Base-by-base conservation (phyloP, 495 filamentous ascomycete species). In the Darksidea phi region DNA sequence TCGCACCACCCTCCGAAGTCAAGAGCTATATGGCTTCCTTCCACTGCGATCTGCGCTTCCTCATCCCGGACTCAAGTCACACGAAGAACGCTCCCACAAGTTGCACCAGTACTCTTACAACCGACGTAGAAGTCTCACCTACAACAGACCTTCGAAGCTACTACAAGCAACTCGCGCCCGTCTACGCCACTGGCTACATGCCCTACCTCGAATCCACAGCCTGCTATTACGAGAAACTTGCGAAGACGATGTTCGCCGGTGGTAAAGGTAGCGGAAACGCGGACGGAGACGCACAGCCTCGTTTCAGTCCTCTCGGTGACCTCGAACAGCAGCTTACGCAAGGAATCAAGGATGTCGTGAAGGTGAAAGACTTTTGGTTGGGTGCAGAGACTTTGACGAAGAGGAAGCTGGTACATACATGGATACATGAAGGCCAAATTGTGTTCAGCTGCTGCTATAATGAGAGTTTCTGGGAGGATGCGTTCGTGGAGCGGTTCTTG, bases 31-130 rank as follows among this genome's bases (percentile, higher is more conserved):
- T 54, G 51, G 51, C 51, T 1, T 54, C 51, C 15, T 54, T 41
- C 51, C 51, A 54, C 18, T 54, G 32, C 51, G 51, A 54, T 23
- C 51, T 54, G 8, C 51, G 51, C 51, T 21, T 41, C 8, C 51
- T 41, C 18, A 54, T 54, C 51, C 13, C 13, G 6, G 23, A 54
- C 2, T 18, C 28, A 1, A 36, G 37, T 6, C 5, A 28, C 7
- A 54, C 51, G 2, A 54, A 54, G 34, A n/a, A 36, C 7, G 51
- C 51, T 2, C 51, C 51, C 3, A 54, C 51, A 42, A 43, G 32
- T 32, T 54, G 51, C 51, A 54, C 51, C 11, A 54, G 51, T 32
- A 36, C 41, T 32, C 17, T 54, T 2, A 38, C n/a, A 10, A 25
- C 51, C 34, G 51, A 54, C 18, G 36, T 54, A n/a, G 18, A 54